phyloP scores from a whole-genome alignment of 768 basidiomycete species.

The Leucosporidium yakuticum region DNA sequence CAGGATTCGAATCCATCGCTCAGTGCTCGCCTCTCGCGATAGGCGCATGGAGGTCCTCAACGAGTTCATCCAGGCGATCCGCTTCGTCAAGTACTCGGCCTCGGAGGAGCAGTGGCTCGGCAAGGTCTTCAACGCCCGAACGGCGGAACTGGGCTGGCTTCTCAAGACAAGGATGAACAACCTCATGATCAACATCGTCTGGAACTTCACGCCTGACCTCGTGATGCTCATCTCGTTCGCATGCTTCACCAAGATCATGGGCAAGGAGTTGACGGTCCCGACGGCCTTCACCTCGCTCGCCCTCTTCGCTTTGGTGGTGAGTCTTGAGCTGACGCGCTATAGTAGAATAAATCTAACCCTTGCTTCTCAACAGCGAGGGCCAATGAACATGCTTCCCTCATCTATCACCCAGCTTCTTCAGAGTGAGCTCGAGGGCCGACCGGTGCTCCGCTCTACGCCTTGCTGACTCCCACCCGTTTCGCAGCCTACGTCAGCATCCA shows the following conservation, averaged over 20 bases:
- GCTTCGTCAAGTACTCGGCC: constrained; percentile 17
- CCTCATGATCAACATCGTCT: constrained; percentile 16
- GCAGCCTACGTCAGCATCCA: constrained; percentile 38
- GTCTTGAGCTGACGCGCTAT: constrained; percentile 42
- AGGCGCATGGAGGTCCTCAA: constrained; percentile 44
- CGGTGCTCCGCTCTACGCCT: constrained; percentile 8
- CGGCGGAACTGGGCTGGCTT: constrained; percentile 17
- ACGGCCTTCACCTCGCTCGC: constrained; percentile 84
- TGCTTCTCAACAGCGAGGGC: not conserved
- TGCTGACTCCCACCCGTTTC: not conserved
- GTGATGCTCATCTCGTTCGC: constrained; percentile 30
- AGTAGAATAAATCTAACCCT: constrained; percentile 17
- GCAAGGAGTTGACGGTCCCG: constrained; percentile 67
- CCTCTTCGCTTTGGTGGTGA: constrained; percentile 51
- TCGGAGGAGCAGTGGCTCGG: constrained; percentile 21
- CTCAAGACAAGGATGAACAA: constrained; percentile 24
- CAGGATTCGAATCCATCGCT: constrained; percentile 21
- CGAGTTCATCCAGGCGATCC: constrained; percentile 40
- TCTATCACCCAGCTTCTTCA: constrained; percentile 19
- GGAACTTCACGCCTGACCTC: constrained; percentile 27
- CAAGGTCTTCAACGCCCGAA: constrained; percentile 10
- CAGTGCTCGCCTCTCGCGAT: constrained; percentile 44
- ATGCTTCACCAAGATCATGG: constrained; percentile 46
- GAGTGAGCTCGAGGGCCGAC: constrained; percentile 5
- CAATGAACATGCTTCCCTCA: constrained; percentile 24